Evolutionary conservation across 257 asterid genomes (phyloP).

Genomic region (Coffea eugenioides): DNA sequence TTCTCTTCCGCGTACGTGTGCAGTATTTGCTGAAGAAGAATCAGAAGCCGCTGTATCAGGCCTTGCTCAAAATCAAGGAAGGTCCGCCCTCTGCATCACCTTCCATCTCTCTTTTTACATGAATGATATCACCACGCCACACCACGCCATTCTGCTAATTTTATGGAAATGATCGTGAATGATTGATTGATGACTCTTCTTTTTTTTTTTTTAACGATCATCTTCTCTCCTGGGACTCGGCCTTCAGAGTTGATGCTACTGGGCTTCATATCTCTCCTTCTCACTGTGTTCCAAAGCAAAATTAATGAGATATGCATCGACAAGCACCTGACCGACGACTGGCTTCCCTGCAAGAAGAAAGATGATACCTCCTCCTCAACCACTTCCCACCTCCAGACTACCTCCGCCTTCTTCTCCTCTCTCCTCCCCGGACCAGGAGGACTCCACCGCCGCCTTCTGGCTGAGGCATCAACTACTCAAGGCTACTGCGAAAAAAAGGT

Average conservation of each 20-base stretch:
- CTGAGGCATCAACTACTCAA: conserved; percentile 21
- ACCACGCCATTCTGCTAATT: too few species aligned
- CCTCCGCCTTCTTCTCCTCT: conserved; percentile 19
- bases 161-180: too few species aligned
- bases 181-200: too few species aligned
- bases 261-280: conserved; percentile 70
- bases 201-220: too few species aligned
- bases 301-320: conserved; percentile 49
- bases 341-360: conserved; percentile 62
- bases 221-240: too few species aligned
- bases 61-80: conserved; percentile 70
- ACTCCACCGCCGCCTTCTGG: conserved; percentile 39
- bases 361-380: conserved; percentile 13
- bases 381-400: conserved; percentile 28
- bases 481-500: conserved; percentile 41
- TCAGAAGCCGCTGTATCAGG: conserved; percentile 56
- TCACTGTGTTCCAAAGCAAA: conserved; percentile 44
- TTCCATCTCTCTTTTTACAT: too few species aligned
- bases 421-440: conserved; percentile 15
- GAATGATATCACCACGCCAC: too few species aligned
- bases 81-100: conserved; percentile 26
- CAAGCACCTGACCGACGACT: conserved; percentile 36
- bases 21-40: conserved; percentile 53
- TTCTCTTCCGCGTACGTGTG: not conserved
- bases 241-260: conserved; percentile 66